Evolutionary conservation across 1,284 basidiomycete species (phyloP), one percentile per base, ranked within the genome.

Genomic region (Anthracocystis panici-leucophaei): DNA sequence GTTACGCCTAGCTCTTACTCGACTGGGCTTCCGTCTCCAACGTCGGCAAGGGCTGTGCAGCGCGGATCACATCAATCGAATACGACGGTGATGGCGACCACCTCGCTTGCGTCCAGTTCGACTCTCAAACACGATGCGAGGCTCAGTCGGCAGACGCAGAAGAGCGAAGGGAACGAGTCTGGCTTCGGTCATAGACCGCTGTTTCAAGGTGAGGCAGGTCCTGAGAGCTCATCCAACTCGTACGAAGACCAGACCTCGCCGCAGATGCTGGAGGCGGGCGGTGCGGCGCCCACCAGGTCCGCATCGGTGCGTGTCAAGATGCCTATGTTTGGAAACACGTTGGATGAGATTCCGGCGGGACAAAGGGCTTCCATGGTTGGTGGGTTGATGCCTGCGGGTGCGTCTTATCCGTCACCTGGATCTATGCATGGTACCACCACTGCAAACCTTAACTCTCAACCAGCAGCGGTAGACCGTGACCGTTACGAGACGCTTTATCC

Each of bases 271-370:
- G 53, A 58, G 20, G 44, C 23, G 12, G 53, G 60, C 21, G 45
- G 35, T 18, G 16, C n/a, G 11, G 33, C 61, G 14, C 57, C 60
- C 0, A 38, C 60, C 14, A 58, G 67, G 10, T 64, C 67, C 16
- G 67, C 61, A 0, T 64, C 61, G 11, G 67, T 69, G 16, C 46
- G 67, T 2, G 61, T 56, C 57, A 69, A 69, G 52, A 69, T 61
- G 41, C 67, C 67, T 18, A 55, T 69, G 31, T 64, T 60, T 41
- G 67, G 67, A 29, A 69, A 62, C 18, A 64, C 67, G 33, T 45
- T 64, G 5, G 25, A 44, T 20, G 61, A 62, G 21, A 52, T 69
- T n/a, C 67, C 67, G 27, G 50, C 60, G 7, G 57, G 50, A 11
- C 60, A 69, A 20, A 54, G 67, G 40, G 56, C 20, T 3, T 64